Evolutionary conservation across 768 basidiomycete species (phyloP).

Genomic region (Naematelia encephala): DNA sequence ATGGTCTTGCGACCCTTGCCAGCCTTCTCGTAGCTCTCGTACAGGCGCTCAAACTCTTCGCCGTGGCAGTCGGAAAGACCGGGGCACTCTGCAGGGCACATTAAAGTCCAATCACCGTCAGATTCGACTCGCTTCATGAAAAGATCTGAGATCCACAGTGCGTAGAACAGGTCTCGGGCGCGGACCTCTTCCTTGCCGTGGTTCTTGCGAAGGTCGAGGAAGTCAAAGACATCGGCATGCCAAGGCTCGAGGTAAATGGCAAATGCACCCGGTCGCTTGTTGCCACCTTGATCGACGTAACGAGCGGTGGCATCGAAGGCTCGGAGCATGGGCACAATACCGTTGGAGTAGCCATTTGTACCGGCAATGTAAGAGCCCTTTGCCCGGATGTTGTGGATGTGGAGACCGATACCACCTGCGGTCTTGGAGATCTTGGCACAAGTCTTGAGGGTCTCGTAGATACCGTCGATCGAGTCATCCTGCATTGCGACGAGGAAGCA

Average conservation of each 20-base stretch:
- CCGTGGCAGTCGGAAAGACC: slow-evolving; percentile 82
- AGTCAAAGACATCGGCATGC: slow-evolving; percentile 96
- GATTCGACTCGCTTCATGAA: slow-evolving; percentile 98
- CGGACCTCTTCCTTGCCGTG: slow-evolving; percentile 97
- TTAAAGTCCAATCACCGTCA: slow-evolving; percentile 86
- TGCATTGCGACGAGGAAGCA: slow-evolving; percentile 99
- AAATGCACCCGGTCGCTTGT: slow-evolving; percentile 98
- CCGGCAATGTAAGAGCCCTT: slow-evolving; percentile 94
- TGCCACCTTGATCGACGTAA: slow-evolving; percentile 98
- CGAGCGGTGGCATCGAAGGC: slow-evolving; percentile 97
- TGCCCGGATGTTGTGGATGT: slow-evolving; percentile 93
- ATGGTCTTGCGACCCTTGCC: slow-evolving; percentile 69
- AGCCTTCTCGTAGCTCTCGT: slow-evolving; percentile 79
- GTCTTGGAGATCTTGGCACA: slow-evolving; percentile 99
- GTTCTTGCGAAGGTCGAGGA: slow-evolving; percentile 96
- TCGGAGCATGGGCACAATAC: slow-evolving; percentile 98
- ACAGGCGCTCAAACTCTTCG: slow-evolving; percentile 70
- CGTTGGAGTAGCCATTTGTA: slow-evolving; percentile 98
- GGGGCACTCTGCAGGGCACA: slow-evolving; percentile 96
- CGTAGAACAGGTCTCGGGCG: slow-evolving; percentile 95
- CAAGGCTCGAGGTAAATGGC: slow-evolving; percentile 97
- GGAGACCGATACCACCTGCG: slow-evolving; percentile 94
- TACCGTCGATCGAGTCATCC: slow-evolving; percentile 97
- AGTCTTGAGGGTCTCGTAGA: slow-evolving; percentile 96
- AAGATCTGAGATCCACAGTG: slow-evolving; percentile 94